Evolutionary conservation across 2,329 filamentous ascomycete genomes (phyloP), one percentile per base, ranked within the genome.

Genomic region (Phyllosticta capitalensis): DNA sequence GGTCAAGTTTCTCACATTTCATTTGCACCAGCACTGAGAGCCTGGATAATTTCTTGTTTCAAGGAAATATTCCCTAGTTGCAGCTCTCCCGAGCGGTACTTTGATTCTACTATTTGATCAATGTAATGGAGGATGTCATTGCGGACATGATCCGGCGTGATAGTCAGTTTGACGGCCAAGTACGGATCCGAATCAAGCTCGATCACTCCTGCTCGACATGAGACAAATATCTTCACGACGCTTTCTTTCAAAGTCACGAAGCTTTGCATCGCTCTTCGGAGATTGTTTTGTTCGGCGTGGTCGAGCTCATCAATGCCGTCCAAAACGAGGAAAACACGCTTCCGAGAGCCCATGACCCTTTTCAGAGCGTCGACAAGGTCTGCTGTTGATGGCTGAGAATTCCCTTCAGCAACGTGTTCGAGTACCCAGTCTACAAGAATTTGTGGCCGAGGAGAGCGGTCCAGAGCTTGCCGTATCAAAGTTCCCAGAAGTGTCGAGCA

Each of bases 301-400:
- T n/a, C 12, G 19, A 49, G 54, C 10, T 65, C 63, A 54, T 66
- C 65, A 2, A 67, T 7, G 1, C 64, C 65, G 26, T 66, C 66
- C 3, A 67, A 6, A 7, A 67, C 45, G 1, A 67, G 20, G 26
- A 62, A 61, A 0, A 52, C 51, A 1, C 19, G 58, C 1, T 38
- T 45, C 12, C 59, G 63, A n/a, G 28, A 10, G n/a, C 24, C 26
- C 17, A 67, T 7, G 6, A 49, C 14, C 10, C 24, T 12, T 5
- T 10, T 65, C 3, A 30, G 45, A 3, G 1, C 17, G n/a, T n/a
- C n/a, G n/a, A n/a, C n/a, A n/a, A n/a, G n/a, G 12, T 12, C 51
- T 26, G 14, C 26, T 21, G 3, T 9, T n/a, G 4, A 59, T 6
- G n/a, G n/a, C 12, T 22, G 9, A 28, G 19, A 17, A 38, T 4